These are phyloP conservation scores for Neckera pumila DNA, from an alignment of 225 moss, liverwort and hornwort species.

Conservation along the genomic window DNA sequence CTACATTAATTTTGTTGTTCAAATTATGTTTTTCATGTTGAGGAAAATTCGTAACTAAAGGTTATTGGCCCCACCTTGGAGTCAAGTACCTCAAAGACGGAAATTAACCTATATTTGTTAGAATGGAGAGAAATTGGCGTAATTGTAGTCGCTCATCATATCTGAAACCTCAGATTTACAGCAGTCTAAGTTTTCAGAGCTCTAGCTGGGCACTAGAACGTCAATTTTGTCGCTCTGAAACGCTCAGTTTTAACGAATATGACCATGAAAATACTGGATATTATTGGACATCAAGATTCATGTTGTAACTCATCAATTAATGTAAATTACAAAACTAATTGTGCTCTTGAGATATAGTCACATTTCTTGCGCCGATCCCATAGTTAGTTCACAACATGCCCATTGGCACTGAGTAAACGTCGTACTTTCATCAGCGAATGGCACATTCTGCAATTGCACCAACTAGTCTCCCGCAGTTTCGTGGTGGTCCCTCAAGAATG, in stretches of 20 bases:
- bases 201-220: background rate
- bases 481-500: background rate
- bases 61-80: background rate
- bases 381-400: too few species aligned
- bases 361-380: background rate
- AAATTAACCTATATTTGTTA: background rate
- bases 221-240: background rate
- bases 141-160: background rate
- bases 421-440: background rate
- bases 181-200: background rate
- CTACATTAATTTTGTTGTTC: background rate
- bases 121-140: background rate
- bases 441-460: background rate
- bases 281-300: background rate
- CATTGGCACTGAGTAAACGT: background rate
- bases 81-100: background rate
- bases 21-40: background rate
- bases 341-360: background rate
- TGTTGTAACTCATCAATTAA: too few species aligned
- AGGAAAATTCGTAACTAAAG: background rate
- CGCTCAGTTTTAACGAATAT: background rate
- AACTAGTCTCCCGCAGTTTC: background rate
- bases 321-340: background rate
- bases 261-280: background rate
- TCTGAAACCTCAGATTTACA: too few species aligned